These are phyloP conservation scores for Fonsecaea pedrosoi DNA, from an alignment of 2,329 filamentous ascomycete genomes.

Conservation along the genomic window DNA sequence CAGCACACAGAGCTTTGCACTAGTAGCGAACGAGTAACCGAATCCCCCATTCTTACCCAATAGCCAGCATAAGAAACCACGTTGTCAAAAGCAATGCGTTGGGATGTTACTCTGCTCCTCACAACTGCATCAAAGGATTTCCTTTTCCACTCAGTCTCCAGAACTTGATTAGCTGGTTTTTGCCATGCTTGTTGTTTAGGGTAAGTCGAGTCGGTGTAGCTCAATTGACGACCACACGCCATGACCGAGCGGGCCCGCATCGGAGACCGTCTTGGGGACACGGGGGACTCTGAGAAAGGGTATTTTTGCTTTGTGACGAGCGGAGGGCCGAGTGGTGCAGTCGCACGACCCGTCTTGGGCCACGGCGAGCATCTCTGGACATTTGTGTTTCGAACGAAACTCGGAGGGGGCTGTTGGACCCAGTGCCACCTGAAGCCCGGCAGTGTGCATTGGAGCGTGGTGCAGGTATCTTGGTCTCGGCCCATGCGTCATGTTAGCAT, in stretches of 20 bases:
- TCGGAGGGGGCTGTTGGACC: neutral
- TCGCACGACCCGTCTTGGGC: slow-evolving; percentile 1
- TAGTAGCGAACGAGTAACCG: slow-evolving; percentile 3
- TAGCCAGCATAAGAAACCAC: neutral
- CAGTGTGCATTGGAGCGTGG: neutral
- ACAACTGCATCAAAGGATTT: neutral
- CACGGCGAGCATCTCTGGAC: neutral
- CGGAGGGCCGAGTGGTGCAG: neutral
- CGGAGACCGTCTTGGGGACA: neutral
- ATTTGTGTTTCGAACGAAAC: neutral
- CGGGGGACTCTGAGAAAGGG: neutral
- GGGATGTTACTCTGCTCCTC: neutral
- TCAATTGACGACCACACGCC: neutral
- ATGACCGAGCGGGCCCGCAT: slow-evolving; percentile 3
- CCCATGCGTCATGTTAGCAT: neutral
- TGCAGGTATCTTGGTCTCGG: neutral
- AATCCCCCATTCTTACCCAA: neutral
- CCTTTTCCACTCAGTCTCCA: neutral
- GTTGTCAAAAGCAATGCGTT: neutral
- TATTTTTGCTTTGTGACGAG: slow-evolving; percentile 3
- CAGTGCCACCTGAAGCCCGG: neutral
- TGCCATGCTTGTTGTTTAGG: neutral
- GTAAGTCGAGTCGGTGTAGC: neutral
- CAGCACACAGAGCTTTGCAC: neutral
- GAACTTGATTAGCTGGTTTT: neutral